Conservation (phyloP, 2,329 filamentous ascomycete species). For the Aspergillus pseudoterreus region DNA sequence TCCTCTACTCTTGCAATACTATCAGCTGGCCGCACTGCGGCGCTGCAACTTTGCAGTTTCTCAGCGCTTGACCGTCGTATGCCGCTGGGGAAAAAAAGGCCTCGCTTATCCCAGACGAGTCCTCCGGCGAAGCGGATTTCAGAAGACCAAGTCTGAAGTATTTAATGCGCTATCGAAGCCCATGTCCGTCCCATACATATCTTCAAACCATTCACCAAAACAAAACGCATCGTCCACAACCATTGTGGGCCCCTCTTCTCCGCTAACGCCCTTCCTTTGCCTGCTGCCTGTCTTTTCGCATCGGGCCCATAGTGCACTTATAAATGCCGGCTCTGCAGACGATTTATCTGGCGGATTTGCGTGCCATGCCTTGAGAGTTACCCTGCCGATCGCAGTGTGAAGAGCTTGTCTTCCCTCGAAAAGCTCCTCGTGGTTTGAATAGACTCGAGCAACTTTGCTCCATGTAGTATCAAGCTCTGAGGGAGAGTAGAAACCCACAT, state of each 20-base stretch:
- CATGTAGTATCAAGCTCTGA: constrained; percentile 34
- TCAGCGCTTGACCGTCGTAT: too few relatives aligned
- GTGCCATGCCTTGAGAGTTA: constrained; percentile 10
- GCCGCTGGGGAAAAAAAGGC: too few relatives aligned
- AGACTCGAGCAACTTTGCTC: constrained; percentile 41
- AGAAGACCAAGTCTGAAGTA: not conserved
- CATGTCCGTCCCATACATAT: not conserved
- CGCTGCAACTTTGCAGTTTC: too few relatives aligned
- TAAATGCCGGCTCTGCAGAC: constrained; percentile 9
- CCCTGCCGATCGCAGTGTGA: constrained; percentile 1
- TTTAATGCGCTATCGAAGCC: not conserved
- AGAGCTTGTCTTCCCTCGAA: constrained; percentile 14
- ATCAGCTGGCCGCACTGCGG: too few relatives aligned
- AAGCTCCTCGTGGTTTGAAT: constrained; percentile 42
- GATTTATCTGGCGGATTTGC: constrained; percentile 5
- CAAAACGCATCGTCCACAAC: not conserved
- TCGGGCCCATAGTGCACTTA: constrained; percentile 8
- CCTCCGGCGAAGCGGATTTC: not conserved
- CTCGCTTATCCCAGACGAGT: not conserved
- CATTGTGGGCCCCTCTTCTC: not conserved
- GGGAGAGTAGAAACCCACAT: constrained; percentile 27
- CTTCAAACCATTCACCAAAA: not conserved
- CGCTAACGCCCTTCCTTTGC: not conserved
- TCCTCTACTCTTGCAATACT: too few relatives aligned
- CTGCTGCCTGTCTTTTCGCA: not conserved